These are phyloP conservation scores for Microbotryum intermedium DNA, from an alignment of 1,284 basidiomycete genomes.

Conservation along the genomic window DNA sequence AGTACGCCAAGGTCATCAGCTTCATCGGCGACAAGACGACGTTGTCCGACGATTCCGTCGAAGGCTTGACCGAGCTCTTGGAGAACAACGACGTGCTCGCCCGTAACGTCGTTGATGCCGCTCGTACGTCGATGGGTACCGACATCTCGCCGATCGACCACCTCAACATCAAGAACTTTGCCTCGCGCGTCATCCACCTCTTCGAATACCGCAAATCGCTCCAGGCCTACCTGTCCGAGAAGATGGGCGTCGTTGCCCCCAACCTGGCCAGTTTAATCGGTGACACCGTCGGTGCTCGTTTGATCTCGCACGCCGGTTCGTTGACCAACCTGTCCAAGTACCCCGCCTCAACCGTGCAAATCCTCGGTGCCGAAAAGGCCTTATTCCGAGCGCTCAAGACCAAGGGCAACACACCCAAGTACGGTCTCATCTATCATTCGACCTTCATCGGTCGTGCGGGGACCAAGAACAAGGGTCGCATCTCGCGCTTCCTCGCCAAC, in stretches of 20 bases:
- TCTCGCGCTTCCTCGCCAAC: constrained; percentile 96
- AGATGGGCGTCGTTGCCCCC: constrained; percentile 95
- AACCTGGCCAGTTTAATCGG: constrained; percentile 93
- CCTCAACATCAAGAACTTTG: constrained; percentile 91
- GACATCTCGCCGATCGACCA: constrained; percentile 88
- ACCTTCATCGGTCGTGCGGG: constrained; percentile 93
- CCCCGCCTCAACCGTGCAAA: constrained; percentile 95
- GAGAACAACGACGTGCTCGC: constrained; percentile 81
- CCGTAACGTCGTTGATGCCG: constrained; percentile 89
- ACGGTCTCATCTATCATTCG: constrained; percentile 87
- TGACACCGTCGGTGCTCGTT: constrained; percentile 88
- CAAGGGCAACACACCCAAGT: constrained; percentile 98
- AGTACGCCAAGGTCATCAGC: constrained; percentile 79
- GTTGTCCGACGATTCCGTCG: constrained; percentile 57
- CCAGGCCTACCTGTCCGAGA: constrained; percentile 87
- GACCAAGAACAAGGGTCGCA: constrained; percentile 93
- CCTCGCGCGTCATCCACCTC: constrained; percentile 86
- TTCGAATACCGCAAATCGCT: constrained; percentile 88
- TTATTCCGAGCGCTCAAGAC: constrained; percentile 97
- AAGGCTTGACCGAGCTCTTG: constrained; percentile 71
- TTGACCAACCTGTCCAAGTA: constrained; percentile 90
- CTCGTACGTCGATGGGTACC: constrained; percentile 90
- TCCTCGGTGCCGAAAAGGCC: constrained; percentile 96
- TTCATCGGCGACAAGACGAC: constrained; percentile 79
- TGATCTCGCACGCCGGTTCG: constrained; percentile 95